A percentile compares a stretch with the other conserved stretches of the same genome.
These are phyloP conservation scores for Lagerstroemia speciosa DNA, from an alignment of 345 rosid species.

Conservation along the genomic window DNA sequence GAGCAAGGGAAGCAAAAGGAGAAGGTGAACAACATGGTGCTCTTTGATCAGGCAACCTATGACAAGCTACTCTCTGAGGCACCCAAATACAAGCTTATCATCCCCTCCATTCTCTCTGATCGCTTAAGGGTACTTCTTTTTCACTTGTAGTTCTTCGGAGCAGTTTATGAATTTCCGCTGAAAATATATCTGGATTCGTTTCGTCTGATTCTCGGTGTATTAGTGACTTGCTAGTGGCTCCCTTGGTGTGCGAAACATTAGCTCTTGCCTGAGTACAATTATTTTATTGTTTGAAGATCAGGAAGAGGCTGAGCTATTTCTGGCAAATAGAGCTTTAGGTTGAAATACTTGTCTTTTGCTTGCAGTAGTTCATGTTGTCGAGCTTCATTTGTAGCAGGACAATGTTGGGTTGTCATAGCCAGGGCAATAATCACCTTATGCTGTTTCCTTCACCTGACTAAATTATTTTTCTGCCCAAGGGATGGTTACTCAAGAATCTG, in stretches of 20 bases:
- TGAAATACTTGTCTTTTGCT: background rate
- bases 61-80: constrained; percentile 73
- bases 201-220: too few relatives aligned
- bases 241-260: background rate
- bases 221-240: background rate
- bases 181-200: background rate
- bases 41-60: constrained; percentile 74
- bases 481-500: too few relatives aligned
- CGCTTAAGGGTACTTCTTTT: constrained; percentile 48
- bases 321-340: too few relatives aligned
- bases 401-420: too few relatives aligned
- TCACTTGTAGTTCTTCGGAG: too few relatives aligned
- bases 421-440: too few relatives aligned
- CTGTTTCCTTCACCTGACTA: background rate
- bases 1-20: constrained; percentile 95
- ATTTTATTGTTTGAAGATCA: background rate
- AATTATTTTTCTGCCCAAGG: background rate
- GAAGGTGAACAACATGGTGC: constrained; percentile 89
- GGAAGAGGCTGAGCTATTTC: background rate
- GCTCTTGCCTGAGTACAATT: background rate
- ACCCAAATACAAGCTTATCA: constrained; percentile 75
- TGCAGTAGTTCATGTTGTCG: background rate
- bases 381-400: background rate
- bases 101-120: constrained; percentile 71
- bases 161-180: background rate